A percentile compares a stretch with the other conserved stretches of the same genome.
Evolutionary conservation across 2,329 filamentous ascomycete genomes (phyloP).

Genomic region (Cordyceps cateniannulata): DNA sequence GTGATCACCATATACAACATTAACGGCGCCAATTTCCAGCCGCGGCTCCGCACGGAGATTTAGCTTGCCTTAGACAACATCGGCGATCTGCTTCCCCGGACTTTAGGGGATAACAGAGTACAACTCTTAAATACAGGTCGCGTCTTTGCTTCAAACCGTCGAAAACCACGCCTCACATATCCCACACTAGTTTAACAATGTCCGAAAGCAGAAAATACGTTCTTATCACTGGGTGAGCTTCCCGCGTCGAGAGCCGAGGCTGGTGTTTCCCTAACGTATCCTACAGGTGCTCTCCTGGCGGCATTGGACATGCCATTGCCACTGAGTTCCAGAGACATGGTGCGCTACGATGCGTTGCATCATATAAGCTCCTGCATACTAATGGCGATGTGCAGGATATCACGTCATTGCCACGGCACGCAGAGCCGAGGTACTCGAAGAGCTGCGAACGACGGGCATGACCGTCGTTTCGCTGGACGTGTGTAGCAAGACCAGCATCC

Average conservation of each 20-base stretch:
- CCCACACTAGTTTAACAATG: neutral
- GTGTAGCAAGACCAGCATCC: slow-evolving; percentile 44
- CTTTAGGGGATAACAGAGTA: neutral
- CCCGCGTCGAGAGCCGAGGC: neutral
- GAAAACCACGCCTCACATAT: too few relatives aligned
- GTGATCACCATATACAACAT: neutral
- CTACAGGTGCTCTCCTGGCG: slow-evolving; percentile 49
- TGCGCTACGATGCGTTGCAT: slow-evolving; percentile 23
- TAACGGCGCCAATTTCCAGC: neutral
- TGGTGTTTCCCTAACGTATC: too few relatives aligned
- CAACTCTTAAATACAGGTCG: neutral
- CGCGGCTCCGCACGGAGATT: neutral
- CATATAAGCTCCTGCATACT: slow-evolving; percentile 15
- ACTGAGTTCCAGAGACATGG: slow-evolving; percentile 22
- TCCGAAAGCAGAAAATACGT: slow-evolving; percentile 32
- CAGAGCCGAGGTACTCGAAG: slow-evolving; percentile 38
- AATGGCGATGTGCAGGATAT: slow-evolving; percentile 30
- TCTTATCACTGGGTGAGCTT: slow-evolving; percentile 42
- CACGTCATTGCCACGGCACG: slow-evolving; percentile 54
- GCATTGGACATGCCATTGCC: slow-evolving; percentile 50
- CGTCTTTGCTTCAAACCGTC: neutral
- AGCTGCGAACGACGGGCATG: slow-evolving; percentile 41
- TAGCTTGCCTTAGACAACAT: neutral
- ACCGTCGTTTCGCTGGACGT: slow-evolving; percentile 47
- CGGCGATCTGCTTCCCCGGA: neutral